A percentile compares a stretch with the other conserved stretches of the same genome.
phyloP scores from a whole-genome alignment of 2,329 filamentous ascomycete genomes.

The Aspergillus terreus region DNA sequence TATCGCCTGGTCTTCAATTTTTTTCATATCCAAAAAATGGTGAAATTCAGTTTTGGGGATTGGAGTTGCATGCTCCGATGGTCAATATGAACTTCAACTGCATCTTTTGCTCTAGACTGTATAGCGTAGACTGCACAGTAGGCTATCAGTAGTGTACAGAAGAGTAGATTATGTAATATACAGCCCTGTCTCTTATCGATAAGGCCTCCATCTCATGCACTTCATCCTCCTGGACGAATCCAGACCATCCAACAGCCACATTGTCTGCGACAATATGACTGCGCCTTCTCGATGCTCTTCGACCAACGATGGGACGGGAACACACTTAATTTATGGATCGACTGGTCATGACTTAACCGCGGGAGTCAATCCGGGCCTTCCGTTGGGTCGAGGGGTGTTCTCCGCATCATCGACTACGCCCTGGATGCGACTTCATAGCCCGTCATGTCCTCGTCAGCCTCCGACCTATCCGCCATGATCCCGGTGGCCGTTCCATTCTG shows the following conservation, averaged over 20 bases:
- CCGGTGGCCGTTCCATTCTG: not conserved
- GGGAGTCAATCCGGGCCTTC: not conserved
- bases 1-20: constrained; percentile 50
- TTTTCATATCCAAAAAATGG: constrained; percentile 31
- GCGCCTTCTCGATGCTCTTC: no score
- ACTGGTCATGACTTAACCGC: constrained; percentile 1
- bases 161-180: no score
- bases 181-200: no score
- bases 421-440: constrained; percentile 10
- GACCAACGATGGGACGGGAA: no score
- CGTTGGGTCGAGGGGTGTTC: constrained; percentile 8
- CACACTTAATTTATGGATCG: no score
- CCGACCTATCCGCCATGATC: constrained; percentile 6
- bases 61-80: constrained; percentile 19
- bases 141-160: not conserved
- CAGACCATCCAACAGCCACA: no score
- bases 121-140: not conserved
- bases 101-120: not conserved
- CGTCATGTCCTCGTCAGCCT: constrained; percentile 9
- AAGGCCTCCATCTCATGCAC: no score
- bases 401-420: constrained; percentile 16
- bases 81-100: constrained; percentile 18
- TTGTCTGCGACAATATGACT: no score
- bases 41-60: constrained; percentile 19
- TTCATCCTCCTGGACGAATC: no score